Conservation (phyloP, 208 protist species). For the Zelonia costaricensis region DNA sequence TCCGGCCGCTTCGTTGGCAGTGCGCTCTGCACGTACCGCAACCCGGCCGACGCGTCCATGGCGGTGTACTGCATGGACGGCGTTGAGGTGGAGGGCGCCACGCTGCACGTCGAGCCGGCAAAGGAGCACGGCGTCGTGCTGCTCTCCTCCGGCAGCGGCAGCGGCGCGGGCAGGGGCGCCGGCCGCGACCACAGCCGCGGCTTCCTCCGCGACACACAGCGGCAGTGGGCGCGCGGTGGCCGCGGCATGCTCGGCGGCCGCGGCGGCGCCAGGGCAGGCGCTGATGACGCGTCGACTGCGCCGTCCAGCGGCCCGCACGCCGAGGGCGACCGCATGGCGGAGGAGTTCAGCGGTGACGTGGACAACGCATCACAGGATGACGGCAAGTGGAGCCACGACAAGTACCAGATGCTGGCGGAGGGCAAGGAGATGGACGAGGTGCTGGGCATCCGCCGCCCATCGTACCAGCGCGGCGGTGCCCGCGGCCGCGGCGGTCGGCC, state of each 20-base stretch:
- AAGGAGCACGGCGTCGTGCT: conserved; percentile 86
- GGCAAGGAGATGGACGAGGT: conserved; percentile 63
- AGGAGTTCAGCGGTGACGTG: not conserved
- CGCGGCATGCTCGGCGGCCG: conserved; percentile 2
- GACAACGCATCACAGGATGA: conserved; percentile 3
- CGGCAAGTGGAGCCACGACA: conserved; percentile 76
- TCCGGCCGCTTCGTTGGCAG: conserved; percentile 84
- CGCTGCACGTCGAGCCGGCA: conserved; percentile 67
- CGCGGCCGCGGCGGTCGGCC: conserved; percentile 37
- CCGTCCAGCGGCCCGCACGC: not conserved
- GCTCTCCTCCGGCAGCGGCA: conserved; percentile 33
- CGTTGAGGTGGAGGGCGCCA: conserved; percentile 54
- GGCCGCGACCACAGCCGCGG: conserved; percentile 28
- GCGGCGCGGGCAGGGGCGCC: not conserved
- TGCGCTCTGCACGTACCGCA: conserved; percentile 87
- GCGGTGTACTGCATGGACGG: conserved; percentile 79
- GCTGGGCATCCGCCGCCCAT: conserved; percentile 28
- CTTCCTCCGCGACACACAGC: conserved; percentile 30
- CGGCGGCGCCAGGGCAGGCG: conserved; percentile 1
- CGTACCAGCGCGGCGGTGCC: conserved; percentile 22
- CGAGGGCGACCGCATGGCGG: not conserved
- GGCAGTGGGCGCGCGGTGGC: conserved; percentile 15
- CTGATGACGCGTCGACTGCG: not conserved
- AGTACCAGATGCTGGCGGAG: conserved; percentile 61
- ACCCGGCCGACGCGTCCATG: conserved; percentile 81